These are phyloP conservation scores for Epichloe bromicola DNA, from an alignment of 2,329 filamentous ascomycete species.

Conservation along the genomic window DNA sequence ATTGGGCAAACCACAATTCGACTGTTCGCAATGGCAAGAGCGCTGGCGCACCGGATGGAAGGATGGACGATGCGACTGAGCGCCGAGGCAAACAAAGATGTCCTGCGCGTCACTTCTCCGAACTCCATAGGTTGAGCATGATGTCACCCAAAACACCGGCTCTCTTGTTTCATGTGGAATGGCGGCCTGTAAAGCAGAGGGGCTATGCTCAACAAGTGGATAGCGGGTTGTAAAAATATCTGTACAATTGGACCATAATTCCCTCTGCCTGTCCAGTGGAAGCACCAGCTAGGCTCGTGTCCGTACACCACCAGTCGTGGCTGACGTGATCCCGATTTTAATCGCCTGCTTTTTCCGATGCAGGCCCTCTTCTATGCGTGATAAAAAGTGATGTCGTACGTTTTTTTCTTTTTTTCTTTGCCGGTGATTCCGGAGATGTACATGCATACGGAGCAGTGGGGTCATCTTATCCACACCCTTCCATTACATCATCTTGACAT, in stretches of 20 bases:
- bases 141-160: not conserved
- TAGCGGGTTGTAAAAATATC: not conserved
- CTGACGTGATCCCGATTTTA: not conserved
- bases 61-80: slow-evolving; percentile 48
- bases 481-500: slow-evolving; percentile 8
- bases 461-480: not conserved
- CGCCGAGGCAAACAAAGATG: not conserved
- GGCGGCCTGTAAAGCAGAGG: not conserved
- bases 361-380: not conserved
- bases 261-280: not conserved
- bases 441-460: not conserved
- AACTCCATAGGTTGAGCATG: too few relatives aligned
- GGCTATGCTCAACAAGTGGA: not conserved
- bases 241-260: not conserved
- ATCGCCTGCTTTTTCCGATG: not conserved
- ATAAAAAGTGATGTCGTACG: not conserved
- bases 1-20: slow-evolving; percentile 80
- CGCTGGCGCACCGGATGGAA: slow-evolving; percentile 87
- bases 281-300: not conserved
- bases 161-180: not conserved
- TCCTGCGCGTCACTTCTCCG: too few relatives aligned
- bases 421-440: too few relatives aligned
- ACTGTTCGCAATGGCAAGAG: slow-evolving; percentile 85
- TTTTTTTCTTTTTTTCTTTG: not conserved
- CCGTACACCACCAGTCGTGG: too few relatives aligned